A percentile compares a stretch with the other conserved stretches of the same genome.
Evolutionary conservation across 345 rosid species (phyloP).

Genomic region (Noccaea caerulescens): DNA sequence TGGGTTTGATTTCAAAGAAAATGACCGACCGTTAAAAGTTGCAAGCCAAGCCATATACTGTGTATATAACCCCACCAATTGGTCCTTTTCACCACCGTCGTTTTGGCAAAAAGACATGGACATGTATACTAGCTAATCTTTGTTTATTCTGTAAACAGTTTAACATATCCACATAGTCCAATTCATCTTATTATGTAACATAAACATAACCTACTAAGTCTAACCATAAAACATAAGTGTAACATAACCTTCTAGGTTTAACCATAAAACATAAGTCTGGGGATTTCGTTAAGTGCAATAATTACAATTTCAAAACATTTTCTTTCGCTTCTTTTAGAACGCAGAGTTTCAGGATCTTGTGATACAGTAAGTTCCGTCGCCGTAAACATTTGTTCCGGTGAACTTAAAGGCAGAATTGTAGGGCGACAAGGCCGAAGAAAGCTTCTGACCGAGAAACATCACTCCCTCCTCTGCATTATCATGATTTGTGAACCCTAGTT

Average conservation of each 20-base stretch:
- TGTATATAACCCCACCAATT: neutral
- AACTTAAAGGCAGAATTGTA: constrained; percentile 11
- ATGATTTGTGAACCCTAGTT: constrained; percentile 27
- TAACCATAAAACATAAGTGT: neutral
- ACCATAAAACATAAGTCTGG: constrained; percentile 19
- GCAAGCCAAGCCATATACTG: constrained; percentile 2
- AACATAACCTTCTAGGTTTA: constrained; percentile 10
- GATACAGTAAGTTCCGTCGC: constrained; percentile 19
- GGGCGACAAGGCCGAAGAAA: constrained; percentile 38
- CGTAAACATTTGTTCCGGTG: constrained; percentile 1
- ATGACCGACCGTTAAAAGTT: constrained; percentile 31
- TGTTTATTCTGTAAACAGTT: constrained; percentile 29
- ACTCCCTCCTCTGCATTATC: constrained; percentile 32
- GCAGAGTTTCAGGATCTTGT: constrained; percentile 18
- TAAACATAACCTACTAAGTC: constrained; percentile 16
- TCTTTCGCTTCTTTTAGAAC: constrained; percentile 2
- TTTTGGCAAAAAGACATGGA: constrained; percentile 9
- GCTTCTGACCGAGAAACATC: constrained; percentile 43
- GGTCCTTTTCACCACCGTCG: constrained; percentile 23
- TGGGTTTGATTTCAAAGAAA: constrained; percentile 16
- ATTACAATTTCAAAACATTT: constrained; percentile 11
- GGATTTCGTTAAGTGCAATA: constrained; percentile 8
- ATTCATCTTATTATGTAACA: constrained; percentile 30
- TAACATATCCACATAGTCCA: constrained; percentile 27
- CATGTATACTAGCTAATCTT: constrained; percentile 20